These are phyloP conservation scores for Chaetomium tenue DNA, from an alignment of 495 filamentous ascomycete genomes.

Conservation along the genomic window DNA sequence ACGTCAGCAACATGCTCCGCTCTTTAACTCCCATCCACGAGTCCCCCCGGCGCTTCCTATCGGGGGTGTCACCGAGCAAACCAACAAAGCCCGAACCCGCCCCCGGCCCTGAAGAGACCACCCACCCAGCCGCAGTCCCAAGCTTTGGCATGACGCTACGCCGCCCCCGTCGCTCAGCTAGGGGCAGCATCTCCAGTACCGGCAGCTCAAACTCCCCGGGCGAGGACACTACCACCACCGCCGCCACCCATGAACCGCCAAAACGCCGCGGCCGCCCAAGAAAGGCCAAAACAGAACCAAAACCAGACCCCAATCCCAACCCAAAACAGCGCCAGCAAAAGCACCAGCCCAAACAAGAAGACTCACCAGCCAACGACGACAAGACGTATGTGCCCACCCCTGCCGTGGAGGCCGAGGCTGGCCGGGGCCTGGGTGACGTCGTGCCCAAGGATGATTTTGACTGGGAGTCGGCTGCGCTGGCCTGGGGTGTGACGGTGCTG, in stretches of 20 bases:
- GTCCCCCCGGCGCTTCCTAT: background rate
- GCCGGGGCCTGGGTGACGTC: slow-evolving; percentile 37
- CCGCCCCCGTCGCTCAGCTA: slow-evolving; percentile 24
- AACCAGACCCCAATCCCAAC: slow-evolving; percentile 16
- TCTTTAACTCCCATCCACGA: slow-evolving; percentile 26
- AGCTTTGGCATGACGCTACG: slow-evolving; percentile 21
- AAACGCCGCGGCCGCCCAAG: slow-evolving; percentile 20
- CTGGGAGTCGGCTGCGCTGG: slow-evolving; percentile 47
- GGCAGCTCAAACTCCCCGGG: slow-evolving; percentile 17
- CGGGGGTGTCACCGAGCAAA: background rate
- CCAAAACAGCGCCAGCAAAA: background rate
- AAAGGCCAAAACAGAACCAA: slow-evolving; percentile 9
- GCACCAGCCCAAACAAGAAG: slow-evolving; percentile 23
- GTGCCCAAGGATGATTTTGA: slow-evolving; percentile 40
- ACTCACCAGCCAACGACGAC: slow-evolving; percentile 22
- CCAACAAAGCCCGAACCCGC: background rate
- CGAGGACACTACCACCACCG: background rate
- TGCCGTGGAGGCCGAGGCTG: slow-evolving; percentile 23
- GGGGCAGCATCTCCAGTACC: slow-evolving; percentile 26
- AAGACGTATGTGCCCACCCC: slow-evolving; percentile 35
- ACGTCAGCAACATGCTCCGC: slow-evolving; percentile 42
- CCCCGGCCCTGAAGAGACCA: background rate
- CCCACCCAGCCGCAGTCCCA: too few species aligned
- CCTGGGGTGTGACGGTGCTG: slow-evolving; percentile 44
- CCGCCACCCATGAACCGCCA: slow-evolving; percentile 2